phyloP scores from a whole-genome alignment of 495 filamentous ascomycete genomes.

The Bacidia gigantensis region DNA sequence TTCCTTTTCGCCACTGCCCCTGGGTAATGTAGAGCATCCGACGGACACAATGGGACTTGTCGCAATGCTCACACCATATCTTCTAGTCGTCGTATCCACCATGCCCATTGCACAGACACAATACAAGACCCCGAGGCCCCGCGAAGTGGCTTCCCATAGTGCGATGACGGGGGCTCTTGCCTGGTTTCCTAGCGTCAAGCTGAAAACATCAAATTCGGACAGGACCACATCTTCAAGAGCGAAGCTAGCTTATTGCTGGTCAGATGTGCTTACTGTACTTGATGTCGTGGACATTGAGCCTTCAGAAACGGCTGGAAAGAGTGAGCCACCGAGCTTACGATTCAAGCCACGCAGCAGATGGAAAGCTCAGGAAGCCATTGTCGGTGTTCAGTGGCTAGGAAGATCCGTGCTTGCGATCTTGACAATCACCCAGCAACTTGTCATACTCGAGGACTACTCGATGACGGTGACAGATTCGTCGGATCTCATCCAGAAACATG shows the following conservation, averaged over 20 bases:
- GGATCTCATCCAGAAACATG: conserved; percentile 80
- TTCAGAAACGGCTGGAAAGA: conserved; percentile 46
- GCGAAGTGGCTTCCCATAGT: conserved; percentile 76
- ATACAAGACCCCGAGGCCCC: conserved; percentile 78
- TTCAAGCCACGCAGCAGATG: conserved; percentile 81
- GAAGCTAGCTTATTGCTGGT: conserved; percentile 98
- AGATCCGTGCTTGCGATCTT: conserved; percentile 82
- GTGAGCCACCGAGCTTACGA: conserved; percentile 58
- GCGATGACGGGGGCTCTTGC: conserved; percentile 86
- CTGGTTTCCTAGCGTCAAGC: conserved; percentile 91
- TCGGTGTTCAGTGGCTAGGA: conserved; percentile 92
- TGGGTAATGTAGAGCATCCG: conserved; percentile 79
- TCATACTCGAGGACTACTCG: conserved; percentile 80
- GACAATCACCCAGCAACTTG: conserved; percentile 81
- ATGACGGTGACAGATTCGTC: conserved; percentile 88
- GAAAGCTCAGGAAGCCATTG: conserved; percentile 89
- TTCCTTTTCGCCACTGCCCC: conserved; percentile 76
- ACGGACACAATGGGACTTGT: conserved; percentile 85
- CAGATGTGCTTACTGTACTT: conserved; percentile 81
- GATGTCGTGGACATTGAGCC: conserved; percentile 63
- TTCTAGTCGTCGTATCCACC: conserved; percentile 91
- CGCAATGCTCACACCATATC: conserved; percentile 89
- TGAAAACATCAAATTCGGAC: conserved; percentile 56
- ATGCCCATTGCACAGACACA: conserved; percentile 93
- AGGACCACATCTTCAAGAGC: conserved; percentile 45